Percentiles rank a stretch among this genome's conserved stretches.
These are phyloP conservation scores for Ascochyta koolunga DNA, from an alignment of 2,329 filamentous ascomycete species.

Conservation along the genomic window DNA sequence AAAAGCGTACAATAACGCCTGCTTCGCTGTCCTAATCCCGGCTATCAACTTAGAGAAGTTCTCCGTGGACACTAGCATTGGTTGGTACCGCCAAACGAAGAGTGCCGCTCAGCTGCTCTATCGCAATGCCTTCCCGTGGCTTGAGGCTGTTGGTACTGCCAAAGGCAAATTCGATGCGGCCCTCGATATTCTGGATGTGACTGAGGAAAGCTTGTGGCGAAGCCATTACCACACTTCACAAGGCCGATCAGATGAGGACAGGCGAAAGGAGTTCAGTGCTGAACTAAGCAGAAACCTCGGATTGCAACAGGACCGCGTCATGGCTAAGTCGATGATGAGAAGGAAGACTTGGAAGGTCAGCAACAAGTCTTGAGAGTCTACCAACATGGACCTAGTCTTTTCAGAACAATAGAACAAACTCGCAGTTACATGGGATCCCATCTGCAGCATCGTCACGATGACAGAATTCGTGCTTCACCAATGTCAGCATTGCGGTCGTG, in stretches of 20 bases:
- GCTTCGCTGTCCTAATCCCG: slow-evolving; percentile 36
- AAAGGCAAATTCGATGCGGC: slow-evolving; percentile 39
- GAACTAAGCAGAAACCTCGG: slow-evolving; percentile 28
- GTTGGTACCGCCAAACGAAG: slow-evolving; percentile 6
- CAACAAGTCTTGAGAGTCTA: not conserved
- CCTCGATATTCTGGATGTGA: slow-evolving; percentile 31
- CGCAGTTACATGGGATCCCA: not conserved
- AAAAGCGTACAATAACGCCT: slow-evolving; percentile 44
- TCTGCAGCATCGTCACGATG: not conserved
- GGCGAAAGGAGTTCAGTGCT: slow-evolving; percentile 18
- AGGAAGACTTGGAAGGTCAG: slow-evolving; percentile 11
- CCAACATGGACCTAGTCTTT: slow-evolving; percentile 1
- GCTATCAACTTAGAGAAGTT: slow-evolving; percentile 40
- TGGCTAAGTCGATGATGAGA: slow-evolving; percentile 9
- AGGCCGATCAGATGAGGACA: not conserved
- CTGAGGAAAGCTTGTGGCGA: not conserved
- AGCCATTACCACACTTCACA: not conserved
- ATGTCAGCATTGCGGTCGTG: slow-evolving; percentile 1
- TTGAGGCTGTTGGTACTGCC: slow-evolving; percentile 40
- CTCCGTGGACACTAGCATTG: slow-evolving; percentile 24
- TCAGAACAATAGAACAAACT: not conserved
- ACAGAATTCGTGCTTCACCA: not conserved
- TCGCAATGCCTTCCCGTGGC: slow-evolving; percentile 45
- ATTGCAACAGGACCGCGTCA: slow-evolving; percentile 26
- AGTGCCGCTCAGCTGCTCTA: slow-evolving; percentile 39